These are phyloP conservation scores for Colletotrichum graminicola DNA, from an alignment of 2,329 filamentous ascomycete genomes.

Conservation along the genomic window DNA sequence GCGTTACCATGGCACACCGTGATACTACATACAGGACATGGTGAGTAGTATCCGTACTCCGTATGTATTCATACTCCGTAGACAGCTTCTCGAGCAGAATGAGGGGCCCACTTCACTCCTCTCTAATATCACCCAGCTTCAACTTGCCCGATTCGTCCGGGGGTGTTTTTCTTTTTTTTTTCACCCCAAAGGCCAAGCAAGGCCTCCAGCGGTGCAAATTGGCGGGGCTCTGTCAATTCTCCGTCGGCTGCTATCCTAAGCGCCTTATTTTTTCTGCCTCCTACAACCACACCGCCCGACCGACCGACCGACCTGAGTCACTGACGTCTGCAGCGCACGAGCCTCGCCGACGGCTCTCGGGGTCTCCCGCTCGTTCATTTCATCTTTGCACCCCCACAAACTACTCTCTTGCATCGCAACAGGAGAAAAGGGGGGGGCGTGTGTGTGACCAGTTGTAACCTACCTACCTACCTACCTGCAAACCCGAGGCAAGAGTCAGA, in stretches of 20 bases:
- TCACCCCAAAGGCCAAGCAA: neutral
- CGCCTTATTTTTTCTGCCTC: constrained; percentile 9
- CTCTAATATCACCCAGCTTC: neutral
- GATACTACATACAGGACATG: too few relatives aligned
- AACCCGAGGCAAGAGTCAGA: constrained; percentile 3
- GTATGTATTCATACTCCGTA: too few relatives aligned
- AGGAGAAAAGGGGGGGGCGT: neutral
- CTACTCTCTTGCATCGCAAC: constrained; percentile 15
- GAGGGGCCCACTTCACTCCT: neutral
- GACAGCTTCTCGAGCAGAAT: neutral
- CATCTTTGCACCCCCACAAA: neutral
- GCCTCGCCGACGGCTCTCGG: neutral
- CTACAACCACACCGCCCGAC: constrained; percentile 30
- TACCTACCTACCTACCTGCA: neutral
- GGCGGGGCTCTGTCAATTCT: neutral
- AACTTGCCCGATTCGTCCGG: neutral
- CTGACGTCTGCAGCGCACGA: constrained; percentile 27
- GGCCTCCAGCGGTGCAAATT: constrained; percentile 15
- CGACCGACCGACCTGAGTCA: neutral
- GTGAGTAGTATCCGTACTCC: too few relatives aligned
- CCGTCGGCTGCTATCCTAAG: neutral
- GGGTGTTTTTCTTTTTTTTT: too few relatives aligned
- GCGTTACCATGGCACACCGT: constrained; percentile 3
- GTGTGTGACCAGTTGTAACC: neutral
- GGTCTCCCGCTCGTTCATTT: constrained; percentile 1